These are phyloP conservation scores for Cenchrus americanus DNA, from an alignment of 176 grass and related monocot species.

Conservation along the genomic window DNA sequence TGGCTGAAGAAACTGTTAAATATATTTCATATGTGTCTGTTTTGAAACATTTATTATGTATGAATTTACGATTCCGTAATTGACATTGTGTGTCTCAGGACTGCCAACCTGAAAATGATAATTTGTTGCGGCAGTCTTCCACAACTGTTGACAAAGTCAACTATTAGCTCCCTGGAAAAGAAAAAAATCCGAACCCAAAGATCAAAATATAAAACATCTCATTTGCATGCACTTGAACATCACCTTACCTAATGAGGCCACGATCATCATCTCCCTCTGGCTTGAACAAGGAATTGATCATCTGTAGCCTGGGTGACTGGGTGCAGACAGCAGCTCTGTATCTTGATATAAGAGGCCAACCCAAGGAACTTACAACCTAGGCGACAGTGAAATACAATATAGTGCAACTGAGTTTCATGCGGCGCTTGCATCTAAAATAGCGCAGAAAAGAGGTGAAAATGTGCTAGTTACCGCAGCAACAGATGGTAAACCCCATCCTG, in stretches of 20 bases:
- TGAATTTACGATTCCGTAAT: too few relatives aligned
- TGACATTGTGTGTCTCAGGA: too few relatives aligned
- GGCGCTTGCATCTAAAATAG: too few relatives aligned
- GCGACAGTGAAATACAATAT: neutral
- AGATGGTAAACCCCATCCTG: too few relatives aligned
- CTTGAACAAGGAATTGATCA: constrained; percentile 64
- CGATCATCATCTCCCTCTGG: constrained; percentile 26
- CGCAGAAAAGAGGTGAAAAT: too few relatives aligned
- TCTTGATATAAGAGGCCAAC: constrained; percentile 68
- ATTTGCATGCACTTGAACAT: too few relatives aligned
- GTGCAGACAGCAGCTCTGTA: constrained; percentile 72
- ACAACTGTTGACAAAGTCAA: constrained; percentile 48
- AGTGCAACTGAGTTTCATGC: too few relatives aligned
- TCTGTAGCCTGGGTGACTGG: constrained; percentile 54
- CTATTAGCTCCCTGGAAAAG: constrained; percentile 42
- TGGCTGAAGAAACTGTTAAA: too few relatives aligned
- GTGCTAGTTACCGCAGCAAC: too few relatives aligned
- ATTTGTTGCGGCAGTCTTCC: constrained; percentile 47
- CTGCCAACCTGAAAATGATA: constrained; percentile 60
- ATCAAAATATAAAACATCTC: too few relatives aligned
- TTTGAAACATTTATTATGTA: too few relatives aligned
- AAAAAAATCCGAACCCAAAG: neutral
- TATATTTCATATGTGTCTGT: too few relatives aligned
- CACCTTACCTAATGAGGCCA: constrained; percentile 53
- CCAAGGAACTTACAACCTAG: constrained; percentile 73